Base-by-base conservation (phyloP, 192 early-diverging fungal genomes). In the Nowakowskiella sp. region DNA sequence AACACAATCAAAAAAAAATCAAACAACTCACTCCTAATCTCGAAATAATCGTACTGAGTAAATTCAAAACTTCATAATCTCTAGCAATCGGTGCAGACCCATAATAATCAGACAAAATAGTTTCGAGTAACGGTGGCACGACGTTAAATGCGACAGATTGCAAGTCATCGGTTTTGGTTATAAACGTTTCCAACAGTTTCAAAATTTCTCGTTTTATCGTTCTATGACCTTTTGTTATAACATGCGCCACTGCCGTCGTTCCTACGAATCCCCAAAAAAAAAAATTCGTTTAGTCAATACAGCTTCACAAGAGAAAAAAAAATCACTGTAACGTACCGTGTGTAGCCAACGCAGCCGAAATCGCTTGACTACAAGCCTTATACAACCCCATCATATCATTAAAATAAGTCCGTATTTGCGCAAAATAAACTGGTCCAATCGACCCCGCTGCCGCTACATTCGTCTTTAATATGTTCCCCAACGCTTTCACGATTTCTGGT, bases 181-280 rank as follows among this genome's bases (percentile, higher is more conserved):
- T 84, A 58, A 91, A 99, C 5, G 80, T 86, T 57, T 99, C 92
- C n/a, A 97, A 78, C 55, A 99, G 68, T 47, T 84, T 83, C 53
- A 99, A 66, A 25, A 90, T 77, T 58, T 99, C 94, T 65, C 94
- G 94, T 68, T 99, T 99, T 66, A 99, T 90, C 19, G 90, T 89
- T 58, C 93, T 78, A 71, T 92, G 78, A 16, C 86, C 86, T 39
- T 94, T 85, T 4, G 95, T 84, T 34, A 85, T 82, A 21, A 92
- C 92, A 19, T 87, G 91, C 52, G 88, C 85, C 8, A 92, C 89
- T 2, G 91, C 96, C 74, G 96, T 88, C 50, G 79, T 68, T 6
- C 88, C 82, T 84, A 39, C 29, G 19, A n/a, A 29, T 31, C 23
- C 19, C 3, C 0, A 16, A 22, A 27, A 27, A 13, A 71, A 61